phyloP scores from a whole-genome alignment of 352 stramenopile genomes.

The Heterotrichella gracilis region DNA sequence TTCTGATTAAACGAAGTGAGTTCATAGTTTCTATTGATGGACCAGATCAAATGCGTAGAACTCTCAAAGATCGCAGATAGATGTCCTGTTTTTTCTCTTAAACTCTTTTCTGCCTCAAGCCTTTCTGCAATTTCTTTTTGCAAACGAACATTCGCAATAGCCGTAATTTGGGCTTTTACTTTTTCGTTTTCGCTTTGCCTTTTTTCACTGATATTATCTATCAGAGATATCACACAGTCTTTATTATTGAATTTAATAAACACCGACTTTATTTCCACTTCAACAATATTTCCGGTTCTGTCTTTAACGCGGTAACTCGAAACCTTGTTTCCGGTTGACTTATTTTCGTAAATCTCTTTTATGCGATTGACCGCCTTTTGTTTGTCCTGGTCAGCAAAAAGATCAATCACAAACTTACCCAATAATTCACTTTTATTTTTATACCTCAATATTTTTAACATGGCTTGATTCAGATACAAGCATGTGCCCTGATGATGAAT shows the following conservation, averaged over 20 bases:
- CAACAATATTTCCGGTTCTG: background rate
- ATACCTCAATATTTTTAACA: background rate
- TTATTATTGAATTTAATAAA: constrained; percentile 4
- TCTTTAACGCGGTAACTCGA: background rate
- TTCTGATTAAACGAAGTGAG: background rate
- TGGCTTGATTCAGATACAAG: background rate
- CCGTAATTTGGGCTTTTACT: background rate
- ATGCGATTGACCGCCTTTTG: background rate
- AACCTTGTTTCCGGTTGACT: background rate
- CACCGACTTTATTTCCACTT: background rate
- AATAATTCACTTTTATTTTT: background rate
- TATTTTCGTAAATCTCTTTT: background rate
- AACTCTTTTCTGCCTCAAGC: background rate
- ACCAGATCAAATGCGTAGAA: background rate
- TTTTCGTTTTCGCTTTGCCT: background rate
- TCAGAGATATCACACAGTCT: background rate
- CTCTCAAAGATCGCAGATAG: background rate
- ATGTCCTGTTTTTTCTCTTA: background rate
- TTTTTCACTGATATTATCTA: background rate
- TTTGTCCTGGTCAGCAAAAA: background rate
- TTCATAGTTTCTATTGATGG: background rate
- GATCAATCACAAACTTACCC: background rate
- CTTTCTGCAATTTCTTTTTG: background rate
- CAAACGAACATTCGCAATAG: background rate
- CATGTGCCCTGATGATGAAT: background rate